A percentile compares a stretch with the other conserved stretches of the same genome.
These are phyloP conservation scores for Heliamphora pulchella DNA, from an alignment of 179 eudicot genomes.

Conservation along the genomic window DNA sequence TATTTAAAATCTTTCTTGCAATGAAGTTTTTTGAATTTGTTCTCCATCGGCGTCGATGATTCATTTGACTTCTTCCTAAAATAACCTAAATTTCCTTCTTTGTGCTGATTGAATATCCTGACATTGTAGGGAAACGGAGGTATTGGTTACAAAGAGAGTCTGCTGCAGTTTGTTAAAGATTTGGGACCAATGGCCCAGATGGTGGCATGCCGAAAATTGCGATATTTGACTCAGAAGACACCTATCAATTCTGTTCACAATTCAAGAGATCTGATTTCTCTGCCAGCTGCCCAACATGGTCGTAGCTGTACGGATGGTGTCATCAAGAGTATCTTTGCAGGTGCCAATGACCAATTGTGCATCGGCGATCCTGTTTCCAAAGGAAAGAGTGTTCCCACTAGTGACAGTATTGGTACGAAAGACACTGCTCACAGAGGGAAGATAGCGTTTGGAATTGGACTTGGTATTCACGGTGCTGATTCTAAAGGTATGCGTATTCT, in stretches of 20 bases:
- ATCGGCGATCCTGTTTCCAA: background rate
- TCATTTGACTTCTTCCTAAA: background rate
- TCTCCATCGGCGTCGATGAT: too few relatives aligned
- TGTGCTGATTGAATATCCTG: background rate
- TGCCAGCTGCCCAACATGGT: too few relatives aligned
- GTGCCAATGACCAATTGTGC: too few relatives aligned
- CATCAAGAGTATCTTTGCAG: too few relatives aligned
- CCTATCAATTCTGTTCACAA: too few relatives aligned
- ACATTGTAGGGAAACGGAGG: constrained; percentile 25
- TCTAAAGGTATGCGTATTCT: background rate
- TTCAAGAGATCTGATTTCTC: background rate
- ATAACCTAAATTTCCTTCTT: background rate
- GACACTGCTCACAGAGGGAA: background rate
- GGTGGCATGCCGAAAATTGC: constrained; percentile 31
- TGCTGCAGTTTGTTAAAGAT: constrained; percentile 31
- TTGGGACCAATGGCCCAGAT: constrained; percentile 39
- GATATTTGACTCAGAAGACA: background rate
- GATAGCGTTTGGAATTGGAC: background rate
- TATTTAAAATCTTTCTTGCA: too few relatives aligned
- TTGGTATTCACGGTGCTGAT: background rate
- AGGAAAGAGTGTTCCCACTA: background rate
- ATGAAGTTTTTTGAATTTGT: background rate
- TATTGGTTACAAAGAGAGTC: constrained; percentile 34
- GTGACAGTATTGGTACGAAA: background rate
- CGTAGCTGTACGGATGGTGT: too few relatives aligned